Evolutionary conservation across 169 alveolate species (phyloP).

Genomic region (Pseudocohnilembus persalinus): DNA sequence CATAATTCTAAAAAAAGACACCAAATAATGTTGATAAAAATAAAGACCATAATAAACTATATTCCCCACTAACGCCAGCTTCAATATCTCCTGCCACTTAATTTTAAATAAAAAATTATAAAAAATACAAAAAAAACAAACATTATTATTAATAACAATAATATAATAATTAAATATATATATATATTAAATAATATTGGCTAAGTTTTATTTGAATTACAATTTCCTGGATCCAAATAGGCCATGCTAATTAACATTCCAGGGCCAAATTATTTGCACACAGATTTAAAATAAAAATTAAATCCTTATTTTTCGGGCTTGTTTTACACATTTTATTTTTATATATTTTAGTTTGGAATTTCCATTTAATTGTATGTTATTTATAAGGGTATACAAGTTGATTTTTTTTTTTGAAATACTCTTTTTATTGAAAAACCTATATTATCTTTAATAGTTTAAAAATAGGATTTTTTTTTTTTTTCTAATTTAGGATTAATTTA

Average conservation of each 20-base stretch:
- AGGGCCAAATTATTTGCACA: conserved; percentile 35
- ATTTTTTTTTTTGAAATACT: neutral
- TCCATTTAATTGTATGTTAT: too few relatives aligned
- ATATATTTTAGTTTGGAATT: neutral
- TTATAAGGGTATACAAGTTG: neutral
- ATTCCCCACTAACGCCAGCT: conserved; percentile 50
- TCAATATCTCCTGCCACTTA: conserved; percentile 58
- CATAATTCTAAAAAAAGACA: conserved; percentile 28
- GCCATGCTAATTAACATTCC: conserved; percentile 54
- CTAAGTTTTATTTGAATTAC: conserved; percentile 2
- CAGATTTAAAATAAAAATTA: neutral
- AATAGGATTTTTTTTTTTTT: too few relatives aligned
- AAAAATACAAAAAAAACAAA: neutral
- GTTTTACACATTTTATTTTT: neutral
- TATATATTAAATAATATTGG: too few relatives aligned
- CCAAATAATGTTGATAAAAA: conserved; percentile 47
- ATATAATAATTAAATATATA: too few relatives aligned
- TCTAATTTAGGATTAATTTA: too few relatives aligned
- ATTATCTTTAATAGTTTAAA: neutral
- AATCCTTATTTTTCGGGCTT: neutral
- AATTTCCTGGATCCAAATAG: conserved; percentile 58
- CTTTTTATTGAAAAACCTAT: neutral
- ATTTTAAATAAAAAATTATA: neutral
- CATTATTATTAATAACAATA: neutral
- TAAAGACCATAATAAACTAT: conserved; percentile 48